phyloP scores from a whole-genome alignment of 2,329 filamentous ascomycete species.

The Didymosphaeria variabile region DNA sequence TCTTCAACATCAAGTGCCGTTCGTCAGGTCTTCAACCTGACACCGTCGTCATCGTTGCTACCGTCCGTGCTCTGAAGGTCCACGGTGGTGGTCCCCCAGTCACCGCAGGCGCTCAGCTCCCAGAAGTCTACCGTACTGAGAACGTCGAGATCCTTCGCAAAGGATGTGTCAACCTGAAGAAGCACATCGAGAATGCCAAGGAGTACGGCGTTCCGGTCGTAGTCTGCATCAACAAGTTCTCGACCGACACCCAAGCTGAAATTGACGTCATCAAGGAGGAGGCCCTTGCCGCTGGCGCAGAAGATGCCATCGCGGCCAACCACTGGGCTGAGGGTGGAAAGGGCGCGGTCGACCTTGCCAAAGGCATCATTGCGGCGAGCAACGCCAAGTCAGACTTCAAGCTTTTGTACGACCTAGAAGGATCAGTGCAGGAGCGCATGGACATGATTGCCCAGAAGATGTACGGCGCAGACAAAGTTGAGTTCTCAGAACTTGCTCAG shows the following conservation, averaged over 20 bases:
- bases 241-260: constrained; percentile 92
- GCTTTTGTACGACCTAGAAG: constrained; percentile 81
- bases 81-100: constrained; percentile 97
- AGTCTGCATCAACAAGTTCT: constrained; percentile 96
- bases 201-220: constrained; percentile 92
- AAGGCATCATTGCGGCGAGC: constrained; percentile 83
- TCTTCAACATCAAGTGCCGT: constrained; percentile 99
- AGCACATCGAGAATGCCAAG: constrained; percentile 92
- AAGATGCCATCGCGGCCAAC: constrained; percentile 91
- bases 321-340: constrained; percentile 97
- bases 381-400: constrained; percentile 81
- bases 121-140: constrained; percentile 89
- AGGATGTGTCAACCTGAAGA: constrained; percentile 92
- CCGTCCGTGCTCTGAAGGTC: constrained; percentile 93
- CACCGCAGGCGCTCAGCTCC: constrained; percentile 82
- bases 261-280: constrained; percentile 90
- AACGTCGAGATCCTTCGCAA: constrained; percentile 89
- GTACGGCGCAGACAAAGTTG: constrained; percentile 90
- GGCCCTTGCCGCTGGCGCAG: constrained; percentile 87
- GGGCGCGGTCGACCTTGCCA: constrained; percentile 87
- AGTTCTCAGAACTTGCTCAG: constrained; percentile 93
- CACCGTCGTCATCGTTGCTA: constrained; percentile 93
- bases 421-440: constrained; percentile 86
- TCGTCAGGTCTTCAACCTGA: constrained; percentile 92
- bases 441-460: constrained; percentile 89